Percentiles rank a stretch among this genome's conserved stretches.
phyloP scores from a whole-genome alignment of 441 rosid species.

The Eruca vesicaria region DNA sequence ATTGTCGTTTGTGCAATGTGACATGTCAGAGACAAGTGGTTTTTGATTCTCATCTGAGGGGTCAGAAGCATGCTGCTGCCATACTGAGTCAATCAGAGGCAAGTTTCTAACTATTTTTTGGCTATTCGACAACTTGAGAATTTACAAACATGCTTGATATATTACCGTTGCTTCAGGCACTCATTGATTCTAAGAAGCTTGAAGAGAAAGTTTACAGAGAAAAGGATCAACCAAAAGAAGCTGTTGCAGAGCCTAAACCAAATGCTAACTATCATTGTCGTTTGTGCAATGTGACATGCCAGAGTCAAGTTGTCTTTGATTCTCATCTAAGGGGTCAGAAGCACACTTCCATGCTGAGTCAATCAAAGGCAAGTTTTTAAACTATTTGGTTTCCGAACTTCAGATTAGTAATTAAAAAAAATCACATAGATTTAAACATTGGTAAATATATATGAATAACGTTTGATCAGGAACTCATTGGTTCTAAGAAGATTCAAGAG shows the following conservation, averaged over 20 bases:
- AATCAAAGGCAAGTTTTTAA: neutral
- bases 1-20: conserved; percentile 22
- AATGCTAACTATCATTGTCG: neutral
- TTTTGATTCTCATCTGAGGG: conserved; percentile 16
- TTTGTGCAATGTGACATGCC: conserved; percentile 13
- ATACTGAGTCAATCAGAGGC: neutral
- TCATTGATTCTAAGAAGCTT: conserved; percentile 45
- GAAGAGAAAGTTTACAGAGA: conserved; percentile 48
- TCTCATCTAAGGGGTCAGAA: conserved; percentile 14
- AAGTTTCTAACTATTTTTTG: neutral
- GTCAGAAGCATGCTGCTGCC: conserved; percentile 10
- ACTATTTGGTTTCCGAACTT: too few relatives aligned
- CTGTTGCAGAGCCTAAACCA: conserved; percentile 37
- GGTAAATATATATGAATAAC: too few relatives aligned
- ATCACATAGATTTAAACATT: too few relatives aligned
- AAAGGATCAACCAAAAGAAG: conserved; percentile 39
- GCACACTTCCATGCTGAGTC: conserved; percentile 9
- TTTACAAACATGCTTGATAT: neutral
- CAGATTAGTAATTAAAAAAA: neutral
- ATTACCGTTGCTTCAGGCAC: conserved; percentile 46
- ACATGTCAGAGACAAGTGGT: neutral
- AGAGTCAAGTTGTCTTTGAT: conserved; percentile 1
- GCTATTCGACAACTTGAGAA: neutral
- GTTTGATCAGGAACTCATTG: neutral
- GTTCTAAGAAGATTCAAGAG: too few relatives aligned